phyloP scores from a whole-genome alignment of 164 flowering plant genomes.

The Nelumbo lutea region DNA sequence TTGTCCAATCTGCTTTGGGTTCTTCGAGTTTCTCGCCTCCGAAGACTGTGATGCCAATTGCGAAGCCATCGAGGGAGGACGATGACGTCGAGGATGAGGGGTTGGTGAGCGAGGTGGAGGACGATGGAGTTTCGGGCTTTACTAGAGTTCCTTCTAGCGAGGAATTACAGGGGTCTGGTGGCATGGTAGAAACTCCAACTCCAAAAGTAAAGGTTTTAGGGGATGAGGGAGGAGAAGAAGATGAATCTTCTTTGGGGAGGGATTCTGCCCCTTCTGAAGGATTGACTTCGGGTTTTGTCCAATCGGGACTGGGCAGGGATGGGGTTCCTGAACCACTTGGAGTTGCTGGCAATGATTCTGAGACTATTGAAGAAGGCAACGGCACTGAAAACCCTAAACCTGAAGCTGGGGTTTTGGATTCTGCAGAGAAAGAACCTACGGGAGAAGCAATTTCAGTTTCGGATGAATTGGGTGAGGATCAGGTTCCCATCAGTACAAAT shows the following conservation, averaged over 20 bases:
- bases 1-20: conserved; percentile 8
- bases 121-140: conserved; percentile 13
- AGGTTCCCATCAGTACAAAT: conserved; percentile 9
- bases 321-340: background rate
- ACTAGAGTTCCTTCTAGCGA: conserved; percentile 1
- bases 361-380: conserved; percentile 2
- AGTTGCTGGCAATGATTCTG: background rate
- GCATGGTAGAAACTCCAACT: background rate
- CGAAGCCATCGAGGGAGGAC: conserved; percentile 28
- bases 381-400: background rate
- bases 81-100: conserved; percentile 29
- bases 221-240: conserved; percentile 10
- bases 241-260: background rate
- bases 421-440: conserved; percentile 7
- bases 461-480: conserved; percentile 9
- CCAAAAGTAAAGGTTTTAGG: conserved; percentile 1
- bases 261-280: background rate
- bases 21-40: conserved; percentile 10
- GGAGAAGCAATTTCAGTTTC: background rate
- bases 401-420: conserved; percentile 10
- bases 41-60: conserved; percentile 22
- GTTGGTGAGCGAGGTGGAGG: conserved; percentile 21
- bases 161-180: background rate
- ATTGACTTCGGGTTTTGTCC: background rate
- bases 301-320: background rate